Evolutionary conservation across 129 eudicot species (phyloP).

Genomic region (Smallanthus sonchifolius): DNA sequence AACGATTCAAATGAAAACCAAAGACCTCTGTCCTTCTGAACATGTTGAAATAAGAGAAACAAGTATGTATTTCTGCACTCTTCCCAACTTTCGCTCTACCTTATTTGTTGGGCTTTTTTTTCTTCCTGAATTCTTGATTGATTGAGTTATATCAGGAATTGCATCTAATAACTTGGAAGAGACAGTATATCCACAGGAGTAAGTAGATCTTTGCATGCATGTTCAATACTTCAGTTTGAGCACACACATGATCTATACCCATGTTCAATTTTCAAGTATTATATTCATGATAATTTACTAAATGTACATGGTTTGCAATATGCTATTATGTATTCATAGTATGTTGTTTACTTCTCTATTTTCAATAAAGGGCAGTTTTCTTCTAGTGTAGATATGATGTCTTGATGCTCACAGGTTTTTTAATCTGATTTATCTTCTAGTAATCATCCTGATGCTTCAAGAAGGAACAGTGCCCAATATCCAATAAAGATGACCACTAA

Average conservation of each 20-base stretch:
- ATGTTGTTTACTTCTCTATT: conserved; percentile 10
- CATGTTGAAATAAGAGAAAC: conserved; percentile 33
- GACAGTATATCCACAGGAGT: conserved; percentile 39
- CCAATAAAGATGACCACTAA: conserved; percentile 29
- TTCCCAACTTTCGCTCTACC: neutral
- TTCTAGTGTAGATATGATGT: conserved; percentile 16
- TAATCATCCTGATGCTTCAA: conserved; percentile 34
- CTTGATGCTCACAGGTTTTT: conserved; percentile 29
- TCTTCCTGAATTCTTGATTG: conserved; percentile 24
- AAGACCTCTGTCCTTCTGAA: conserved; percentile 35
- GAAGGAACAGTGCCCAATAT: conserved; percentile 34
- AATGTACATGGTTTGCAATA: conserved; percentile 10
- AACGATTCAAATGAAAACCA: conserved; percentile 23
- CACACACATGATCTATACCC: conserved; percentile 11
- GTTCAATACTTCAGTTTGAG: conserved; percentile 20
- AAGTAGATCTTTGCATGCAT: conserved; percentile 31
- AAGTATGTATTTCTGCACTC: conserved; percentile 44
- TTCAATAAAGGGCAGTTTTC: neutral
- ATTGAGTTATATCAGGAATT: conserved; percentile 38
- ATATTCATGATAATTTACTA: conserved; percentile 5
- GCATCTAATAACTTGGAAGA: conserved; percentile 37
- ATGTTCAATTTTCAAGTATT: conserved; percentile 6
- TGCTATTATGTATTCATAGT: neutral
- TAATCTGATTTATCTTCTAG: conserved; percentile 18
- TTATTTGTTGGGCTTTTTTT: neutral